A percentile compares a stretch with the other conserved stretches of the same genome.
phyloP scores from a whole-genome alignment of 495 filamentous ascomycete genomes.

The Entonaema liquescens region DNA sequence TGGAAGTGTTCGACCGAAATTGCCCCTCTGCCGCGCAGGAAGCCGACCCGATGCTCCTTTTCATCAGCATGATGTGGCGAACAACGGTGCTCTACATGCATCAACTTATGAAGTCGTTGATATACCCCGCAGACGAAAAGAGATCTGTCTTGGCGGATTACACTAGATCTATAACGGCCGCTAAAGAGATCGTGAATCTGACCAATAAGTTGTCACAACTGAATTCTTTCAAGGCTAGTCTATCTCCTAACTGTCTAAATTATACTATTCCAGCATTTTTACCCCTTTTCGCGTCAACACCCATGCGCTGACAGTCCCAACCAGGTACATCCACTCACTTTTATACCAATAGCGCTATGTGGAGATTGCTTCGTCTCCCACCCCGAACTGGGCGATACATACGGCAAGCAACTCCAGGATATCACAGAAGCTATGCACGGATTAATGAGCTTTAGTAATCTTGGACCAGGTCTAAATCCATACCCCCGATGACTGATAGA shows the following conservation, averaged over 20 bases:
- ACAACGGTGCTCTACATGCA: conserved; percentile 56
- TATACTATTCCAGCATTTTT: neutral
- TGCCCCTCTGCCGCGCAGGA: conserved; percentile 48
- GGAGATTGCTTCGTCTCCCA: conserved; percentile 35
- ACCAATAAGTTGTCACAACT: conserved; percentile 54
- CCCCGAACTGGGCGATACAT: conserved; percentile 35
- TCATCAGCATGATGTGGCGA: conserved; percentile 56
- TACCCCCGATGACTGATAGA: conserved; percentile 18
- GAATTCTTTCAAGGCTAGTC: conserved; percentile 55
- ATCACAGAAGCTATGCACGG: conserved; percentile 40
- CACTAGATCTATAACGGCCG: conserved; percentile 48
- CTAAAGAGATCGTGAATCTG: conserved; percentile 54
- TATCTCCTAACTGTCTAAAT: neutral
- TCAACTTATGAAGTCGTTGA: conserved; percentile 43
- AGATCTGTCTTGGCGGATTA: conserved; percentile 43
- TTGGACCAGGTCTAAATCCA: conserved; percentile 29
- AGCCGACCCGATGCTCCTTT: conserved; percentile 58
- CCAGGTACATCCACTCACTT: conserved; percentile 40
- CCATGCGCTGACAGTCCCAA: conserved; percentile 3
- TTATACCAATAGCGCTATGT: conserved; percentile 36
- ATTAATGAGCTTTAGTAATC: conserved; percentile 41
- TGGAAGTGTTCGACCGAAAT: conserved; percentile 47
- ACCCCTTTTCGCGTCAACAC: neutral
- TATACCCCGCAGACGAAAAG: conserved; percentile 36
- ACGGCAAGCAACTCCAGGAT: conserved; percentile 36